Conservation (phyloP, 2,329 filamentous ascomycete genomes). For the Aspergillus sp. region DNA sequence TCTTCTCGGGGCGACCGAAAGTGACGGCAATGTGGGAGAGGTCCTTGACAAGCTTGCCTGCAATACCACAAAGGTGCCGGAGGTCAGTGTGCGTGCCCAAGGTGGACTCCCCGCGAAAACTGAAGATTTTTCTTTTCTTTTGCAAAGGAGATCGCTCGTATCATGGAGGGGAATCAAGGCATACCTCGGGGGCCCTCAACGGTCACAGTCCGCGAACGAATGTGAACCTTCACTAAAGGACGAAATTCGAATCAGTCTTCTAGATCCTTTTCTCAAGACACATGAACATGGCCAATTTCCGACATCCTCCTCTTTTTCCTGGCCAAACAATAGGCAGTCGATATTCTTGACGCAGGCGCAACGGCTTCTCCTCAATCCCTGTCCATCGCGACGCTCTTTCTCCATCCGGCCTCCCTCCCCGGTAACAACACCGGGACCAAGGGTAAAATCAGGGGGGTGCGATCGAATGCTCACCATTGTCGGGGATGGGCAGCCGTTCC, state of each 20-base stretch:
- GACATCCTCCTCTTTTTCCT: slow-evolving; percentile 1
- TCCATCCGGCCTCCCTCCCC: slow-evolving; percentile 11
- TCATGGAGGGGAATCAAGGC: slow-evolving; percentile 21
- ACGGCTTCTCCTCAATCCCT: neutral
- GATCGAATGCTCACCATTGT: slow-evolving; percentile 75
- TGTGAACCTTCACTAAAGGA: slow-evolving; percentile 85
- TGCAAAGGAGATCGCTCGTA: neutral
- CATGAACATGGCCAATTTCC: neutral
- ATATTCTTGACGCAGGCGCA: slow-evolving; percentile 2
- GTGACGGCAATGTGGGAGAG: slow-evolving; percentile 94
- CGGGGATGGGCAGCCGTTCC: slow-evolving; percentile 92
- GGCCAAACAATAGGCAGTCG: neutral
- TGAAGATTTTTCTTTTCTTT: neutral
- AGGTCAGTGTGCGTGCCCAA: neutral
- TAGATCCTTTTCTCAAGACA: slow-evolving; percentile 2
- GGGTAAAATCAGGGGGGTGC: slow-evolving; percentile 24
- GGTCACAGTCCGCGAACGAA: slow-evolving; percentile 94
- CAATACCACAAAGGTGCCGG: slow-evolving; percentile 12
- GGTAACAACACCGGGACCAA: slow-evolving; percentile 20
- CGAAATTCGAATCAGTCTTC: slow-evolving; percentile 29
- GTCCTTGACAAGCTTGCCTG: slow-evolving; percentile 95
- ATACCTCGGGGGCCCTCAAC: slow-evolving; percentile 94
- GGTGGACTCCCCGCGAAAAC: neutral
- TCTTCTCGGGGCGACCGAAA: slow-evolving; percentile 84
- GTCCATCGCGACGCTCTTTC: slow-evolving; percentile 1